Base-by-base conservation (phyloP, 2,329 filamentous ascomycete species). In the Stagonosporopsis tanaceti region DNA sequence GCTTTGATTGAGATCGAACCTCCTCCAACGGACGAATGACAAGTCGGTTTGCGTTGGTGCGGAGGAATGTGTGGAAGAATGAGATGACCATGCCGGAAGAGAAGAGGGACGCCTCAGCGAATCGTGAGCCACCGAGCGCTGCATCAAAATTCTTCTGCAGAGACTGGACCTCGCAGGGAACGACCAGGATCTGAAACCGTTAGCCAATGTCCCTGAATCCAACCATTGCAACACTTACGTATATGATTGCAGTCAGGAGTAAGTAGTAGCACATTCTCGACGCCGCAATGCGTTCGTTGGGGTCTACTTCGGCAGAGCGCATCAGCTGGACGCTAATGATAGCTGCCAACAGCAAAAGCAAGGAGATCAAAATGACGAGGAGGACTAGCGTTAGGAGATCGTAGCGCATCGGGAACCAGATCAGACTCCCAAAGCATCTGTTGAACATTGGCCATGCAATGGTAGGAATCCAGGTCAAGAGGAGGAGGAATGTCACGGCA, bases 231-330 rank as follows among this genome's bases (percentile, higher is more conserved):
- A 40, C 66, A 89, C 87, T 71, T 58, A 78, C 70, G 82, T 85
- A 52, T 82, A 86, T 46, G 84, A 76, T 73, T 52, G 86, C 77
- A 15, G 81, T 85, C 50, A 89, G 71, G 1, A 82, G 73, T 61
- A 89, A 78, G 69, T 88, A 90, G 70, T 89, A 91, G 11, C 89
- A 85, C 86, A 90, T 90, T 58, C 86, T 81, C 6, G 88, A 90
- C 4, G 88, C 88, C 32, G 85, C 81, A 55, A 87, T 82, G 44
- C 88, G 80, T 71, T 90, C 86, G 15, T 82, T 79, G 20, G 82
- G 78, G 37, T 87, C 85, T 47, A 90, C 80, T 15, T 80, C 78
- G 14, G 80, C 76, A 57, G 81, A 82, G 32, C 80, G 81, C 62
- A 82, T 82, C 24, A 91, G 77, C 59, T 83, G 84, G 37, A 84